These are phyloP conservation scores for Clavariopsis aquatica DNA, from an alignment of 495 filamentous ascomycete genomes.

Conservation along the genomic window DNA sequence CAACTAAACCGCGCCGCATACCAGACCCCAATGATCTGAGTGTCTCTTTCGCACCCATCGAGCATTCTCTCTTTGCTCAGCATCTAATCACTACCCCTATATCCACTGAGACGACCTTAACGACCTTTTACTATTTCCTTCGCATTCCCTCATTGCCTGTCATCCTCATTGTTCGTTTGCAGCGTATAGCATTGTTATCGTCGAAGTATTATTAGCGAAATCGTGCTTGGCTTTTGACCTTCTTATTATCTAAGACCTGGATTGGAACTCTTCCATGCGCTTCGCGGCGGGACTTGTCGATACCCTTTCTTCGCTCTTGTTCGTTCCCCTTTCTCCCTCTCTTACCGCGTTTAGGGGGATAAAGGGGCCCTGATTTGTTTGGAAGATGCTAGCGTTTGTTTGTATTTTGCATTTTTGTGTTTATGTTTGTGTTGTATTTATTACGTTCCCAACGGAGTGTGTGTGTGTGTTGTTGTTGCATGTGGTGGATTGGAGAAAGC, in stretches of 20 bases:
- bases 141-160: constrained; percentile 14
- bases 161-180: constrained; percentile 9
- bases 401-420: constrained; percentile 13
- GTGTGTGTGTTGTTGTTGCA: background rate
- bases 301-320: constrained; percentile 18
- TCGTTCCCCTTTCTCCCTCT: background rate
- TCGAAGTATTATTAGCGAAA: constrained; percentile 5
- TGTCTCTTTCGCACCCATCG: background rate
- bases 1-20: background rate
- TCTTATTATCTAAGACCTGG: constrained; percentile 4
- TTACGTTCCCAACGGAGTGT: background rate
- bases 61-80: background rate
- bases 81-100: background rate
- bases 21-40: constrained; percentile 24
- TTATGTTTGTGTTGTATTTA: constrained; percentile 23
- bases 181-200: constrained; percentile 19
- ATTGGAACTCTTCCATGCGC: constrained; percentile 12
- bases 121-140: constrained; percentile 3
- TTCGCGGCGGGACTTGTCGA: constrained; percentile 25
- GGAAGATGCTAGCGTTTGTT: constrained; percentile 1
- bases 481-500: constrained; percentile 21
- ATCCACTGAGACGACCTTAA: constrained; percentile 12
- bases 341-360: background rate
- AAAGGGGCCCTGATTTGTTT: background rate
- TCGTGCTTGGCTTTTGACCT: background rate